Conservation (phyloP, 805 yeast species). For the Schwanniomyces vanrijiae region DNA sequence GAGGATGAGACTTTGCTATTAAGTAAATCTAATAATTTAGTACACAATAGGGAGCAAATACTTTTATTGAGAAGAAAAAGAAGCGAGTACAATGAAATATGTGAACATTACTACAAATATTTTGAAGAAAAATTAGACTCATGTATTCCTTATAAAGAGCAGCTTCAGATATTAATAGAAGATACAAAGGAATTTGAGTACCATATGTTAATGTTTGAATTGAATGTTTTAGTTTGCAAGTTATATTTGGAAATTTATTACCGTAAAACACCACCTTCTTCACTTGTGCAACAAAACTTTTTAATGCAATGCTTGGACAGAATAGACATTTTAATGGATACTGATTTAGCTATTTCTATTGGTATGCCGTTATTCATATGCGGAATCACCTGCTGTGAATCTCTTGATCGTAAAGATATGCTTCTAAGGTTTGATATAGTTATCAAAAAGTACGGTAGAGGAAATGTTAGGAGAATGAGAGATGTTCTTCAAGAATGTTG, state of each 20-base stretch:
- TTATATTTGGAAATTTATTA: slow-evolving; percentile 11
- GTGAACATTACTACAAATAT: neutral
- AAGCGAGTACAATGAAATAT: neutral
- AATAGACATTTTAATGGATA: slow-evolving; percentile 14
- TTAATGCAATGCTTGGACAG: slow-evolving; percentile 6
- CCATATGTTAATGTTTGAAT: neutral
- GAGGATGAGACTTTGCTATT: neutral
- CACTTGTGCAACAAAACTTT: neutral
- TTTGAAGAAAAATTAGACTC: neutral
- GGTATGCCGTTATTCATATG: slow-evolving; percentile 7
- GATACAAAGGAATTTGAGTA: neutral
- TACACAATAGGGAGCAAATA: neutral
- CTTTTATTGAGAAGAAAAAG: neutral
- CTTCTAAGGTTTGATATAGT: neutral
- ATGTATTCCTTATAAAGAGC: neutral
- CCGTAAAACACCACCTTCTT: neutral
- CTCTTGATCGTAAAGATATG: neutral
- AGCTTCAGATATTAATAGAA: neutral
- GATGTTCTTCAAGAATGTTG: neutral
- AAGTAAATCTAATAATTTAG: too few relatives aligned
- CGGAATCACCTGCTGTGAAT: neutral
- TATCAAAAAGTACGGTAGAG: neutral
- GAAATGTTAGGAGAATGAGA: neutral
- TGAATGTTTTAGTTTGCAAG: neutral
- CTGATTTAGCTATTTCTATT: slow-evolving; percentile 14